phyloP scores from a whole-genome alignment of 306 rosid genomes.

The Myrica gale region DNA sequence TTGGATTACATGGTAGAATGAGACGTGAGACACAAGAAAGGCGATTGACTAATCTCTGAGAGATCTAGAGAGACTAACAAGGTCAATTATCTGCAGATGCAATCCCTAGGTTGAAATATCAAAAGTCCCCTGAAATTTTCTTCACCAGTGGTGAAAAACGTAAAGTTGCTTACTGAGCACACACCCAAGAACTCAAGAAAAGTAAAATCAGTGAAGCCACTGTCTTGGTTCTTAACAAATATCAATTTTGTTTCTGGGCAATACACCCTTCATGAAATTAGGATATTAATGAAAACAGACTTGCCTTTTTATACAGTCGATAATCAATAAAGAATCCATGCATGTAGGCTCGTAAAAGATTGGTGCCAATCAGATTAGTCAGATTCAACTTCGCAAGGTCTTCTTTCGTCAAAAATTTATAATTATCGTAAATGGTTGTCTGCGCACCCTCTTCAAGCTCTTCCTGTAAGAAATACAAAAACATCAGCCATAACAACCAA shows the following conservation, averaged over 20 bases:
- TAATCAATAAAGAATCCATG: constrained; percentile 76
- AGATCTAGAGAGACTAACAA: too few species aligned
- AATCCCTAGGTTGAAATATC: neutral
- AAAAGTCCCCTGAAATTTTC: neutral
- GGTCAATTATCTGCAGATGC: neutral
- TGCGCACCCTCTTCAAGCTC: constrained; percentile 75
- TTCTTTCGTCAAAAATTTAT: constrained; percentile 80
- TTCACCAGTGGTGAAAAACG: neutral
- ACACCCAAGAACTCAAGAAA: neutral
- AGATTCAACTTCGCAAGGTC: constrained; percentile 79
- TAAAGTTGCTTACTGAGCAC: neutral
- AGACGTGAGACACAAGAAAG: too few species aligned
- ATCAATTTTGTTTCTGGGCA: neutral
- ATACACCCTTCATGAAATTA: neutral
- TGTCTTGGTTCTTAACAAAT: neutral
- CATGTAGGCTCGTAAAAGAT: constrained; percentile 77
- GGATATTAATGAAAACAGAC: constrained; percentile 11
- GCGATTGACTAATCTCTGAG: too few species aligned
- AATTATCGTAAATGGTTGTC: constrained; percentile 67
- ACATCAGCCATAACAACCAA: neutral
- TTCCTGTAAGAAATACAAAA: constrained; percentile 54
- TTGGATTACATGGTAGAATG: too few species aligned
- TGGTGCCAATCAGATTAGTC: constrained; percentile 75
- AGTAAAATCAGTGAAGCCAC: neutral
- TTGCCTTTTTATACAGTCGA: constrained; percentile 75